Evolutionary conservation across 106 monocot genomes (phyloP).

Genomic region (Acanthochlamys bracteata): DNA sequence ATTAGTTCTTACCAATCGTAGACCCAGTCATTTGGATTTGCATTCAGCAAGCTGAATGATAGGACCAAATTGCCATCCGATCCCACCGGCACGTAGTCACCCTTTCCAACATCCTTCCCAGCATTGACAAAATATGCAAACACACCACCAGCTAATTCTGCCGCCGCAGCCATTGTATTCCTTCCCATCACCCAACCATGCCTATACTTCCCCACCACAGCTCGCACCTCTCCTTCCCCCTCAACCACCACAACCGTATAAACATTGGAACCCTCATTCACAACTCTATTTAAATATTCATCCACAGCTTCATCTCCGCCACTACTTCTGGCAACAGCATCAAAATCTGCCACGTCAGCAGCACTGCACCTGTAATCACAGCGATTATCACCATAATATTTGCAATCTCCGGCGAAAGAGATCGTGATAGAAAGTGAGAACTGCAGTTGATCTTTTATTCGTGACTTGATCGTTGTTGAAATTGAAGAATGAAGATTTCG

Average conservation of each 20-base stretch:
- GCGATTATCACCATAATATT: too few relatives aligned
- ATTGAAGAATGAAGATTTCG: too few relatives aligned
- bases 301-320: constrained; percentile 44
- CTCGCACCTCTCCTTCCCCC: constrained; percentile 11
- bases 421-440: too few relatives aligned
- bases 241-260: constrained; percentile 57
- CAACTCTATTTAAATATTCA: constrained; percentile 32
- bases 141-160: constrained; percentile 30
- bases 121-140: constrained; percentile 61
- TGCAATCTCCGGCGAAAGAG: too few relatives aligned
- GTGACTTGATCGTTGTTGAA: too few relatives aligned
- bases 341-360: too few relatives aligned
- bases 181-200: constrained; percentile 81
- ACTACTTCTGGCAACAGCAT: too few relatives aligned
- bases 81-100: constrained; percentile 85
- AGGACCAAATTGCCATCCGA: constrained; percentile 75
- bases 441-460: too few relatives aligned
- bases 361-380: too few relatives aligned
- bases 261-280: constrained; percentile 30
- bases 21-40: constrained; percentile 77
- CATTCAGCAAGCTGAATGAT: constrained; percentile 84
- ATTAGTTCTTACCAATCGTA: constrained; percentile 65
- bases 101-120: constrained; percentile 27
- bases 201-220: constrained; percentile 81
- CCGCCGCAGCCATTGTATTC: constrained; percentile 24